Conservation (phyloP, 805 yeast species). For the Candida piceae region DNA sequence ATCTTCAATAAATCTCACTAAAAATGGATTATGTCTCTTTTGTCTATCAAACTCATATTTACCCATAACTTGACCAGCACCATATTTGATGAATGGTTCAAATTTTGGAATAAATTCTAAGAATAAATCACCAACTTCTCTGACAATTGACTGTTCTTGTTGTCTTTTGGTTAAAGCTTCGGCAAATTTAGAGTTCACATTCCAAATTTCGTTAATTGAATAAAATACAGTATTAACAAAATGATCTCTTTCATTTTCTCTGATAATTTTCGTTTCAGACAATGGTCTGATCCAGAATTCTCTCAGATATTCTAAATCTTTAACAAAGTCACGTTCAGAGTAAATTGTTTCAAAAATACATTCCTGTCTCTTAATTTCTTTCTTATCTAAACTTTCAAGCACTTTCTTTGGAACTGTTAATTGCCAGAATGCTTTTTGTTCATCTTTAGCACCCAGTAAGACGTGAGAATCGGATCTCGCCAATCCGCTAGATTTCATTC, state of each 20-base stretch:
- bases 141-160: conserved; percentile 77
- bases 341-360: conserved; percentile 89
- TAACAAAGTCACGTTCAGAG: conserved; percentile 93
- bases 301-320: conserved; percentile 86
- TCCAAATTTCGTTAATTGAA: conserved; percentile 80
- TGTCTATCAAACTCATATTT: conserved; percentile 94
- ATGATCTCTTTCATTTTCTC: conserved; percentile 83
- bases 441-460: conserved; percentile 69
- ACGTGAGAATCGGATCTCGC: conserved; percentile 67
- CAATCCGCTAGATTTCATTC: conserved; percentile 81
- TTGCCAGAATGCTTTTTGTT: conserved; percentile 86
- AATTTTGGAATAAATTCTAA: conserved; percentile 79
- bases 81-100: conserved; percentile 89
- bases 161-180: conserved; percentile 88
- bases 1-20: conserved; percentile 91
- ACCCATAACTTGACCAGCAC: conserved; percentile 93
- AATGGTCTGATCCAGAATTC: conserved; percentile 93
- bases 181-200: conserved; percentile 77
- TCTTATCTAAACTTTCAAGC: conserved; percentile 72
- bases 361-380: conserved; percentile 90
- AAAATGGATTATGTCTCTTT: conserved; percentile 80
- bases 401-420: conserved; percentile 80
- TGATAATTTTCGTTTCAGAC: conserved; percentile 79
- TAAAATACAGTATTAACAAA: conserved; percentile 90
- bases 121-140: conserved; percentile 81